Conservation (phyloP, 75 land plant genomes). For the Selaginella moellendorffii region DNA sequence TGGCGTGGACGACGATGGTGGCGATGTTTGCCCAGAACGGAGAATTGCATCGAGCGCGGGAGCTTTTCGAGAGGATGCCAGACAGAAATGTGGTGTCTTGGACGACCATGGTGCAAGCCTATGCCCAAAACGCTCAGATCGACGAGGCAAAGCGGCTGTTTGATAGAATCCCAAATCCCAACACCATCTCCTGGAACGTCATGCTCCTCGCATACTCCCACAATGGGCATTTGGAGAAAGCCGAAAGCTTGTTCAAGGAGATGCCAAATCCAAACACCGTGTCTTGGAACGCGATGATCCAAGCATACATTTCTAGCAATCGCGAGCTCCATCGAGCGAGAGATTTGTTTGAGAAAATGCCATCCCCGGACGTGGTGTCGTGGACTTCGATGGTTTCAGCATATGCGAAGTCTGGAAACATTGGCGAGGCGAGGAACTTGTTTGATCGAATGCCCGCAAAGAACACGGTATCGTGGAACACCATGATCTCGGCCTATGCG, state of each 20-base stretch:
- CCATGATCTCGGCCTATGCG: neutral
- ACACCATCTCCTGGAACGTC: neutral
- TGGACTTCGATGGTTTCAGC: neutral
- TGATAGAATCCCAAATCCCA: neutral
- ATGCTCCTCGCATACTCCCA: neutral
- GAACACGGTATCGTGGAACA: neutral
- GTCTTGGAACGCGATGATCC: neutral
- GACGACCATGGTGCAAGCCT: neutral
- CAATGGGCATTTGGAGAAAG: neutral
- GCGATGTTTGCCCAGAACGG: neutral
- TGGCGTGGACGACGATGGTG: neutral
- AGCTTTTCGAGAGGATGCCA: neutral
- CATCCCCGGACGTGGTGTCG: neutral
- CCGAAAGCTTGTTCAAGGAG: neutral
- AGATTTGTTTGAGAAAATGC: neutral
- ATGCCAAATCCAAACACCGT: neutral
- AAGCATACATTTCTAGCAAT: neutral
- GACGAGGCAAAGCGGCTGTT: neutral
- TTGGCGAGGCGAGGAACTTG: neutral
- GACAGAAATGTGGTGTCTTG: neutral
- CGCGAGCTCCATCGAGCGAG: neutral
- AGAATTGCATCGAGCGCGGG: neutral
- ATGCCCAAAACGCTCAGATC: neutral
- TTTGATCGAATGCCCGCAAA: neutral
- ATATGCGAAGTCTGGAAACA: neutral